Percentiles rank a stretch among this genome's conserved stretches.
Conservation (phyloP, 495 filamentous ascomycete genomes). For the Penicillium odoratum region DNA sequence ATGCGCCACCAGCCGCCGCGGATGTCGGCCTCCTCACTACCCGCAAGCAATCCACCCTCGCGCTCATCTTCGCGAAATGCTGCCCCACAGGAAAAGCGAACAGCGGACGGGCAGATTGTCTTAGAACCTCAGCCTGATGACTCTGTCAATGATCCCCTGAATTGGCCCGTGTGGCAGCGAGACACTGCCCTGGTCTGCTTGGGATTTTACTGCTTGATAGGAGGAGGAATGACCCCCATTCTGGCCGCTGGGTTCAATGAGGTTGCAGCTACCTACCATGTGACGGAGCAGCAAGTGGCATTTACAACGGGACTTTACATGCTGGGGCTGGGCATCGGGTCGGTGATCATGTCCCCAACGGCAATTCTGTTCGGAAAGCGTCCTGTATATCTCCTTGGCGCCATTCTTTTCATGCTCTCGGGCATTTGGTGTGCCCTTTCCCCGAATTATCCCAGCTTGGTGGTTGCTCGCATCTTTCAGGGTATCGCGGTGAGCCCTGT, state of each 20-base stretch:
- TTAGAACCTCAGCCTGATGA: constrained; percentile 92
- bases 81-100: constrained; percentile 66
- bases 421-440: constrained; percentile 86
- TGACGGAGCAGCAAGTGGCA: constrained; percentile 73
- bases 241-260: constrained; percentile 88
- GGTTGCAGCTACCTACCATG: constrained; percentile 69
- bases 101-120: constrained; percentile 79
- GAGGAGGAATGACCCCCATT: constrained; percentile 89
- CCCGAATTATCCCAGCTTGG: constrained; percentile 74
- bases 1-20: constrained; percentile 71
- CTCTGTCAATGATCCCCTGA: constrained; percentile 85
- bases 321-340: constrained; percentile 88
- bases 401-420: constrained; percentile 71
- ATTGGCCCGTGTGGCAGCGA: constrained; percentile 84
- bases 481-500: constrained; percentile 87
- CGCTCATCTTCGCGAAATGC: constrained; percentile 35
- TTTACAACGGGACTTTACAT: constrained; percentile 94
- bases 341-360: constrained; percentile 80
- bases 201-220: constrained; percentile 89
- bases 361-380: constrained; percentile 91
- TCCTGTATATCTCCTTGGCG: constrained; percentile 83
- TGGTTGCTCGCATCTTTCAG: constrained; percentile 82
- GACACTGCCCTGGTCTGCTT: constrained; percentile 80
- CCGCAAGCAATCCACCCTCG: constrained; percentile 51
- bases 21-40: constrained; percentile 75